These are phyloP conservation scores for Ceratocystis eucalypticola DNA, from an alignment of 2,329 filamentous ascomycete genomes.

Conservation along the genomic window DNA sequence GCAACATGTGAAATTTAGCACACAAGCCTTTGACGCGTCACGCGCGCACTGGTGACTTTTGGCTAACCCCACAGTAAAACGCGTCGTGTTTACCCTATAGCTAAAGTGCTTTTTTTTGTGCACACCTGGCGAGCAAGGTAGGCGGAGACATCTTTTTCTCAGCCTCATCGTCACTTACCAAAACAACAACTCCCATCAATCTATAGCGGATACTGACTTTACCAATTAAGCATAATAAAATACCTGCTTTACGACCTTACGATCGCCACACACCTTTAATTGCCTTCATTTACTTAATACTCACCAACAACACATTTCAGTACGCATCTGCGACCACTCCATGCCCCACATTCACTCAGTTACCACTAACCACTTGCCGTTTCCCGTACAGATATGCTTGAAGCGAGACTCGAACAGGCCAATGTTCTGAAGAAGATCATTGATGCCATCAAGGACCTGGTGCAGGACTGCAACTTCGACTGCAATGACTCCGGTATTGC, in stretches of 20 bases:
- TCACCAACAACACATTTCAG: conserved; percentile 11
- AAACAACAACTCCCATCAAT: neutral
- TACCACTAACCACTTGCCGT: conserved; percentile 9
- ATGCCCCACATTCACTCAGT: neutral
- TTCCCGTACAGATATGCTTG: conserved; percentile 53
- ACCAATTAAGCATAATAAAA: neutral
- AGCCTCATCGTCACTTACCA: neutral
- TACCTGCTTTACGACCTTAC: neutral
- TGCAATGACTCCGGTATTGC: conserved; percentile 99
- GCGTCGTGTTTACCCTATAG: neutral
- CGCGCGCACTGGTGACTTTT: neutral
- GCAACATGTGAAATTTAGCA: neutral
- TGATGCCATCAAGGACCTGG: conserved; percentile 97
- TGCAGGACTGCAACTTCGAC: conserved; percentile 99
- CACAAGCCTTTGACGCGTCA: neutral
- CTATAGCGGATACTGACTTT: neutral
- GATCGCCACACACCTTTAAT: neutral
- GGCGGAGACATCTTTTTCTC: neutral
- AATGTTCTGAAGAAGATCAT: conserved; percentile 94
- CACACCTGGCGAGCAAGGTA: neutral
- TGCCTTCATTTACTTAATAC: neutral
- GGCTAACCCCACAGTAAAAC: neutral
- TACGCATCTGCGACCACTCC: conserved; percentile 3
- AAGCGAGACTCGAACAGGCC: conserved; percentile 94
- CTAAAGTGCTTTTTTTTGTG: conserved; percentile 6